Percentiles rank a stretch among this genome's conserved stretches.
These are phyloP conservation scores for Lichina pygmaea DNA, from an alignment of 495 filamentous ascomycete species.

Conservation along the genomic window DNA sequence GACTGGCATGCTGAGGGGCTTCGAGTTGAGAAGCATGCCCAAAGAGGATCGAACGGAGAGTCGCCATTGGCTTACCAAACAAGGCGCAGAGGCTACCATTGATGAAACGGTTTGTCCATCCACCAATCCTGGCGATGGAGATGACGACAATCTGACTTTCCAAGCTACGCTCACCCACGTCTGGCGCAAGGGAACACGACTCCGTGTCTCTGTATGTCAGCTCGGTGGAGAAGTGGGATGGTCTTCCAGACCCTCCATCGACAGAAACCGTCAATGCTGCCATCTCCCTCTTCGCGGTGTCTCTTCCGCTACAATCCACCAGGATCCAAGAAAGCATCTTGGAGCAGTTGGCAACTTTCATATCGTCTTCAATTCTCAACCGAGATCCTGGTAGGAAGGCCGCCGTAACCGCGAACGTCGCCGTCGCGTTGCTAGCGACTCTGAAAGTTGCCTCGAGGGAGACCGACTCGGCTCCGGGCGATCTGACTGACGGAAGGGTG, in stretches of 20 bases:
- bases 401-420: constrained; percentile 75
- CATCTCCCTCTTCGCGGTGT: constrained; percentile 73
- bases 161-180: constrained; percentile 46
- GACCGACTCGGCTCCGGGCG: constrained; percentile 39
- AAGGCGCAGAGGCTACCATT: constrained; percentile 38
- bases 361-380: constrained; percentile 52
- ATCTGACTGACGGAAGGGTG: constrained; percentile 45
- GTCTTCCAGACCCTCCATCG: constrained; percentile 52
- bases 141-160: not conserved
- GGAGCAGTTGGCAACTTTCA: constrained; percentile 70
- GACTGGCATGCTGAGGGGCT: constrained; percentile 56
- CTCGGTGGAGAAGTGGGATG: constrained; percentile 12
- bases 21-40: constrained; percentile 40
- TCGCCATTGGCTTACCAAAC: constrained; percentile 30
- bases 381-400: constrained; percentile 70
- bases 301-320: constrained; percentile 59
- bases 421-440: constrained; percentile 49
- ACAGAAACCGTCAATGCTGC: constrained; percentile 89
- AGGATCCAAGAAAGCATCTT: constrained; percentile 90
- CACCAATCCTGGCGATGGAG: too few relatives aligned
- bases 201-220: constrained; percentile 52
- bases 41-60: constrained; percentile 32
- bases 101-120: constrained; percentile 26
- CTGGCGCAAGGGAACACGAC: constrained; percentile 69
- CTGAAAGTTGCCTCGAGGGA: constrained; percentile 69